A percentile compares a stretch with the other conserved stretches of the same genome.
phyloP scores from a whole-genome alignment of 73 alveolate genomes.

The Tetrahymena thermophila region DNA sequence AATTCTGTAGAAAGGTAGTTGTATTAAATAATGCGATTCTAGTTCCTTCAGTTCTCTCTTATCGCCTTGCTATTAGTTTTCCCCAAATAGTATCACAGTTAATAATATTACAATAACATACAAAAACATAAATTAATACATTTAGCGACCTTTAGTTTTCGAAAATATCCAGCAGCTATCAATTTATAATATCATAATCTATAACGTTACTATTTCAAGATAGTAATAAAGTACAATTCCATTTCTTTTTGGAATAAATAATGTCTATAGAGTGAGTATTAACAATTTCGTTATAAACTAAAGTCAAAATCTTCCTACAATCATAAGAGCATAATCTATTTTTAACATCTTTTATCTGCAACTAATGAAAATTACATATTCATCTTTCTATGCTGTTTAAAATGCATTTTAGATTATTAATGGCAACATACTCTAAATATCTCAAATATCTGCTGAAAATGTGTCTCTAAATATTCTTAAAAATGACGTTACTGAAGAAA shows the following conservation, averaged over 20 bases:
- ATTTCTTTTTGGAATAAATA: background rate
- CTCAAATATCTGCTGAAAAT: background rate
- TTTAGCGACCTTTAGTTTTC: background rate
- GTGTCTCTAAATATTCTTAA: background rate
- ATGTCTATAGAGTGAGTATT: background rate
- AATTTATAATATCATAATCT: background rate
- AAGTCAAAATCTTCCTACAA: background rate
- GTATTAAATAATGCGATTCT: background rate
- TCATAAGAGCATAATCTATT: background rate
- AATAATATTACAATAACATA: background rate
- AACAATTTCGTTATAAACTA: background rate
- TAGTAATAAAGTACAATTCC: background rate
- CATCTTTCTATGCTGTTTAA: background rate
- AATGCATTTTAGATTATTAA: background rate
- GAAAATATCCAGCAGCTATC: background rate
- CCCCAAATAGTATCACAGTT: background rate
- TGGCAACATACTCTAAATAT: background rate
- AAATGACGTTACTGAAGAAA: background rate
- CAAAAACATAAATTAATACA: background rate
- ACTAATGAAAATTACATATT: background rate
- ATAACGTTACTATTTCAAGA: background rate
- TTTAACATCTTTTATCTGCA: background rate
- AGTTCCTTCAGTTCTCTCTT: background rate
- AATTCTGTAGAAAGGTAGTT: background rate
- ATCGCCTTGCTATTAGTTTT: background rate